phyloP scores from a whole-genome alignment of 2,329 filamentous ascomycete species.

The Trichoderma brevicompactum region DNA sequence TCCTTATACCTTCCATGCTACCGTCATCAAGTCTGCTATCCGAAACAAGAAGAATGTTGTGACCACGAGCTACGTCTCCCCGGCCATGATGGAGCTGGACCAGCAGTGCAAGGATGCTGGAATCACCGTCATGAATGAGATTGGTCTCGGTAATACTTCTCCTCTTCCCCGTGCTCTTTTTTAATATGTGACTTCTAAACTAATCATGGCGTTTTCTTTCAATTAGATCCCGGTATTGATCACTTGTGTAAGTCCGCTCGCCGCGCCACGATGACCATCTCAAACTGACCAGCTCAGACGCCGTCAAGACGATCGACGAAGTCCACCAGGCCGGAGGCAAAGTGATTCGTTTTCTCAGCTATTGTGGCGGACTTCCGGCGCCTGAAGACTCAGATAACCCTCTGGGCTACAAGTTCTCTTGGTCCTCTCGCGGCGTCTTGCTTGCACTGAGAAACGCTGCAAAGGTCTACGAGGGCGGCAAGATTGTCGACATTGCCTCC shows the following conservation, averaged over 20 bases:
- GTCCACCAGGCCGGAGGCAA: constrained; percentile 89
- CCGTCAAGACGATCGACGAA: constrained; percentile 83
- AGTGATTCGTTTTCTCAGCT: constrained; percentile 77
- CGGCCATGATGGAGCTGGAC: constrained; percentile 89
- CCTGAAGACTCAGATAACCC: constrained; percentile 83
- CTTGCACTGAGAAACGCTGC: constrained; percentile 86
- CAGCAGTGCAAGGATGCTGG: constrained; percentile 78
- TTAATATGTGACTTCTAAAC: constrained; percentile 45
- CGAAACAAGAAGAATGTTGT: constrained; percentile 94
- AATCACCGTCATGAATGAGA: constrained; percentile 98
- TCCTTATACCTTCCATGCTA: constrained; percentile 87
- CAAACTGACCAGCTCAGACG: constrained; percentile 41
- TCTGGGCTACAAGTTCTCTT: constrained; percentile 86
- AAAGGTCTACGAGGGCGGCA: constrained; percentile 77
- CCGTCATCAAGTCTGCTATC: constrained; percentile 92
- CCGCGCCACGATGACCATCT: too few species aligned
- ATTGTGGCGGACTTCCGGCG: constrained; percentile 74
- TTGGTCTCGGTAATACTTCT: constrained; percentile 54
- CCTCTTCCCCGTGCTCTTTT: constrained; percentile 71
- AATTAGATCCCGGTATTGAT: constrained; percentile 69
- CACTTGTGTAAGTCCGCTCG: constrained; percentile 44
- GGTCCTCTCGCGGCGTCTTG: constrained; percentile 80
- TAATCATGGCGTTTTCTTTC: neutral
- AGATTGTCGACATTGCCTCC: neutral
- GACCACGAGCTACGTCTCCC: constrained; percentile 91